phyloP scores from a whole-genome alignment of 352 stramenopile species.

The Thalassiosira mediterranea region DNA sequence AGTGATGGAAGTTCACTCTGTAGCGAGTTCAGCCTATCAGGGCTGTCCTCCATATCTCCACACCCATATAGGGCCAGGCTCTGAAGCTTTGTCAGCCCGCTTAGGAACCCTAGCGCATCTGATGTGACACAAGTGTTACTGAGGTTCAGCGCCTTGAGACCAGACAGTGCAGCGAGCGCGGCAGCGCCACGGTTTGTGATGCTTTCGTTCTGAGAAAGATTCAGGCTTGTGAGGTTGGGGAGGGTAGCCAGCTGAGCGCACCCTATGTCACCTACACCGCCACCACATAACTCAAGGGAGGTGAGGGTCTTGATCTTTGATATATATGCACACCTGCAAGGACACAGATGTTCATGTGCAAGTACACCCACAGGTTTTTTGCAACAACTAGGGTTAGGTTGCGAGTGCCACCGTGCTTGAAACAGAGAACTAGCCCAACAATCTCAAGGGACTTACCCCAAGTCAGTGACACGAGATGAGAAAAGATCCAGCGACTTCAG shows the following conservation, averaged over 20 bases:
- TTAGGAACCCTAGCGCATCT: conserved; percentile 62
- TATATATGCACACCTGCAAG: conserved; percentile 52
- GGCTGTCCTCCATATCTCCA: conserved; percentile 57
- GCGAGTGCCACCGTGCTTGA: background rate
- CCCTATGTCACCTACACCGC: conserved; percentile 69
- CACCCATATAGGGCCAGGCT: conserved; percentile 78
- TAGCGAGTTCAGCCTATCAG: conserved; percentile 56
- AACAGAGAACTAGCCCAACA: background rate
- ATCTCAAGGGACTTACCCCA: conserved; percentile 62
- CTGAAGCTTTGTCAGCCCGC: conserved; percentile 66
- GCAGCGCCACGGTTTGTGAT: conserved; percentile 82
- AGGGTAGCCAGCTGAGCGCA: conserved; percentile 72
- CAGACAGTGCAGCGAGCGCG: conserved; percentile 68
- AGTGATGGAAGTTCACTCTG: conserved; percentile 71
- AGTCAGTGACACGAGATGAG: conserved; percentile 72
- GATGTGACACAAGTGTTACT: conserved; percentile 76
- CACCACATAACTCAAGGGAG: conserved; percentile 78
- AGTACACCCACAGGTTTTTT: no score
- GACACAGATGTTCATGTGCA: no score
- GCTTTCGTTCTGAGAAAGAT: conserved; percentile 80
- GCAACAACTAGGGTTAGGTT: conserved; percentile 3
- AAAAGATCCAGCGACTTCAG: conserved; percentile 82
- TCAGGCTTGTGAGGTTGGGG: conserved; percentile 71
- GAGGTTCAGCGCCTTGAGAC: conserved; percentile 80
- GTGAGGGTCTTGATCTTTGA: conserved; percentile 60